Percentiles rank a stretch among this genome's conserved stretches.
These are phyloP conservation scores for Xerocomus potaroensis DNA, from an alignment of 768 basidiomycete species.

Conservation along the genomic window DNA sequence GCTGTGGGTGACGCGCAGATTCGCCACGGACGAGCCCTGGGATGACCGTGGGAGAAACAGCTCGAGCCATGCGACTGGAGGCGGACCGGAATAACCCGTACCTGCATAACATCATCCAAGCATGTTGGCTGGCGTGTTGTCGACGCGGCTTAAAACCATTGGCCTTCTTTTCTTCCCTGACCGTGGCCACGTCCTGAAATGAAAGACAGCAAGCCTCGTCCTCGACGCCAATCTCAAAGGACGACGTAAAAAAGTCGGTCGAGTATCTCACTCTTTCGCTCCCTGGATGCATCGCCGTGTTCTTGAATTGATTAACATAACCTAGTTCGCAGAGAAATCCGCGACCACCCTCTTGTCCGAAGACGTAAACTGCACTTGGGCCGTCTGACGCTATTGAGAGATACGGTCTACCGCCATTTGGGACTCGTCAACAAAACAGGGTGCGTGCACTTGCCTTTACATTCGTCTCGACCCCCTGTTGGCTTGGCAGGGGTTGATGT, in stretches of 20 bases:
- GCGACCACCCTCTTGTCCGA: conserved; percentile 3
- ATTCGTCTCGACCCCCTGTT: conserved; percentile 1
- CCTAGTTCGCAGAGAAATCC: not conserved
- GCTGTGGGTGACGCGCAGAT: too few relatives aligned
- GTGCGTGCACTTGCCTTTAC: not conserved
- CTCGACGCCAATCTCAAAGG: not conserved
- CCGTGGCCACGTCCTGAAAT: conserved; percentile 10
- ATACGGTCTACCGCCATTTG: not conserved
- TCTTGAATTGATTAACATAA: conserved; percentile 4
- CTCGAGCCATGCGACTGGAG: not conserved
- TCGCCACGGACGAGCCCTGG: not conserved
- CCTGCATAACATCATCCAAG: not conserved
- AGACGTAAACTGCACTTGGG: conserved; percentile 17
- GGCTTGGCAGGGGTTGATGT: not conserved
- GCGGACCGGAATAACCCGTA: not conserved
- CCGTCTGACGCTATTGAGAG: conserved; percentile 4
- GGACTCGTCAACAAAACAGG: conserved; percentile 4
- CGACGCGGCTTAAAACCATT: not conserved
- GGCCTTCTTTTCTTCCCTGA: conserved; percentile 23
- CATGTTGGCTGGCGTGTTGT: not conserved
- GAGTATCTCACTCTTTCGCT: not conserved
- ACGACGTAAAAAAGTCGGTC: conserved; percentile 21
- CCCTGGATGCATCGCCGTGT: conserved; percentile 6
- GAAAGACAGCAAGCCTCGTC: conserved; percentile 5
- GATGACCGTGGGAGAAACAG: not conserved